These are phyloP conservation scores for Platanthera zijinensis DNA, from an alignment of 106 monocot genomes.

Conservation along the genomic window DNA sequence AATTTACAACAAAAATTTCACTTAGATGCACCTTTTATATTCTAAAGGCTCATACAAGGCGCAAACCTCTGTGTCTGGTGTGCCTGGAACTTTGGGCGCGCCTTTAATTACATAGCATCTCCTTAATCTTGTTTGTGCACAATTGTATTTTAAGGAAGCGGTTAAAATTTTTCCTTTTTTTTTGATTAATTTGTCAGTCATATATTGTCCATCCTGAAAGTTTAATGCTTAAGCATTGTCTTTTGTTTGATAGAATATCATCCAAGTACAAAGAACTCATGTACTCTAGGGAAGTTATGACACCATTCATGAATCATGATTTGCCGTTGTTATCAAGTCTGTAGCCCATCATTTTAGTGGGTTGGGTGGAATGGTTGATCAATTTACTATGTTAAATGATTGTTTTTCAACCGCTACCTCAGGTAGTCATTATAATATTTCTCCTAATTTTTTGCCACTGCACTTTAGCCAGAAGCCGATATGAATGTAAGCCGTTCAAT, in stretches of 20 bases:
- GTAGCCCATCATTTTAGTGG: not conserved
- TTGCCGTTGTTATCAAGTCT: not conserved
- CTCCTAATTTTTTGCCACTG: too few species aligned
- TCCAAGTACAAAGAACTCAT: not conserved
- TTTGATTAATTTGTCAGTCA: not conserved
- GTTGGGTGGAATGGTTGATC: not conserved
- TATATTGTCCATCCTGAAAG: not conserved
- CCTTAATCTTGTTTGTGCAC: not conserved
- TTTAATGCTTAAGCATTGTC: not conserved
- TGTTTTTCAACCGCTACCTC: not conserved
- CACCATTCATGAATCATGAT: not conserved
- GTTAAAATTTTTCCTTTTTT: not conserved
- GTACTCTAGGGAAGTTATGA: not conserved
- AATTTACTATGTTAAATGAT: not conserved
- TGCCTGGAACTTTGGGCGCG: too few species aligned
- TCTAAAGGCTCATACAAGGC: too few species aligned
- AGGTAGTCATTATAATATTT: not conserved
- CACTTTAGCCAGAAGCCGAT: too few species aligned
- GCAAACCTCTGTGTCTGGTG: too few species aligned
- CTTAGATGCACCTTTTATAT: too few species aligned
- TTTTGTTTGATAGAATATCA: not conserved
- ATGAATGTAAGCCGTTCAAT: too few species aligned
- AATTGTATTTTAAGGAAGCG: not conserved
- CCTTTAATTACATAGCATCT: too few species aligned
- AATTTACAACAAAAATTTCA: too few species aligned